Percentiles rank a stretch among this genome's conserved stretches.
Conservation (phyloP, 176 grass and related monocot species). For the Musa schizocarpa region DNA sequence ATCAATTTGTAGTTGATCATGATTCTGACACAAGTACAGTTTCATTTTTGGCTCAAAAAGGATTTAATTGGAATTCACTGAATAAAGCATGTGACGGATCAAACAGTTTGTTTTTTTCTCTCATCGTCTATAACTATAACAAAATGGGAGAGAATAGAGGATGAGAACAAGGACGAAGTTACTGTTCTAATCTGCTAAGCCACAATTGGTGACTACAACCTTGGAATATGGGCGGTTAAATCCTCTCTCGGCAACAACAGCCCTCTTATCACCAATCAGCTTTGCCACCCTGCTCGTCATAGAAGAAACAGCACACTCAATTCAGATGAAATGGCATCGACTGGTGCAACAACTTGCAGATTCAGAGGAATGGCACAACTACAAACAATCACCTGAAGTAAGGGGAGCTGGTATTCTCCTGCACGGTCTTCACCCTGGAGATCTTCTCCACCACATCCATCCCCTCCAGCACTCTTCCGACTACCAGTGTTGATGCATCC, state of each 20-base stretch:
- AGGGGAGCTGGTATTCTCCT: slow-evolving; percentile 62
- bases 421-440: slow-evolving; percentile 56
- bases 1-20: no score
- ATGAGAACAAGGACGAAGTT: neutral
- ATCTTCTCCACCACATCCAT: slow-evolving; percentile 87
- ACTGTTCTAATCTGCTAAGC: slow-evolving; percentile 23
- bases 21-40: no score
- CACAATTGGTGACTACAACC: slow-evolving; percentile 65
- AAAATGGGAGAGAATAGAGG: slow-evolving; percentile 6
- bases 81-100: no score
- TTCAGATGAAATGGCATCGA: neutral
- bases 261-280: slow-evolving; percentile 92
- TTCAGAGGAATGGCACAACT: no score
- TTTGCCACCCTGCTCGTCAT: slow-evolving; percentile 62
- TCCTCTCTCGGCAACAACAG: slow-evolving; percentile 79
- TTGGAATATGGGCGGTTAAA: slow-evolving; percentile 86
- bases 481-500: slow-evolving; percentile 49
- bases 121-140: neutral
- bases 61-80: no score
- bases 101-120: no score
- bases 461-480: slow-evolving; percentile 63
- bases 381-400: slow-evolving; percentile 64
- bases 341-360: neutral
- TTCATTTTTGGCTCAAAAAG: no score
- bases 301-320: neutral